Evolutionary conservation across 2,329 filamentous ascomycete species (phyloP).

Genomic region (Ophiostoma montium): DNA sequence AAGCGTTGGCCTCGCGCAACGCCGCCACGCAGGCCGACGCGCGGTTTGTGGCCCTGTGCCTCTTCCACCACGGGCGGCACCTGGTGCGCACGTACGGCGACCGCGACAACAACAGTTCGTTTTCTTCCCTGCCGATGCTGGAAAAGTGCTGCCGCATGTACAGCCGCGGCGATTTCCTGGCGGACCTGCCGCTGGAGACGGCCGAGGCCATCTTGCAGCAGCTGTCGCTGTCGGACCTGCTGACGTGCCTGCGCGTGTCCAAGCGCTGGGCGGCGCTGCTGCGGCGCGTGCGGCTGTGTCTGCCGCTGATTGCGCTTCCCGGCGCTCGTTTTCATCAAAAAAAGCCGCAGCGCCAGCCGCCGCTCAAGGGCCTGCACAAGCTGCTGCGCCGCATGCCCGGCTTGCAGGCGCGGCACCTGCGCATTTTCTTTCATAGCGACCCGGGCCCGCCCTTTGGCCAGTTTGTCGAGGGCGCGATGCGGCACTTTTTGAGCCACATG

Average conservation of each 20-base stretch:
- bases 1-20: too few relatives aligned
- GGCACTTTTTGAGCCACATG: not conserved
- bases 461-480: constrained; percentile 1
- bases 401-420: not conserved
- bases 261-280: constrained; percentile 4
- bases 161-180: constrained; percentile 9
- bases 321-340: not conserved
- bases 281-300: not conserved
- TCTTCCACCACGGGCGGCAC: constrained; percentile 12
- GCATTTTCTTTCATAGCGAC: not conserved
- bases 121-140: constrained; percentile 2
- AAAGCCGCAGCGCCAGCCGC: not conserved
- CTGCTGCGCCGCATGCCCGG: constrained; percentile 3
- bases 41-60: constrained; percentile 9
- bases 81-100: constrained; percentile 8
- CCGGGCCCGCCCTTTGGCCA: not conserved
- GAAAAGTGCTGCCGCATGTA: constrained; percentile 3
- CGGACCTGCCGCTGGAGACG: constrained; percentile 8
- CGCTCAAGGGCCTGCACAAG: not conserved
- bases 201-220: constrained; percentile 8
- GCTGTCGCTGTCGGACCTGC: constrained; percentile 4
- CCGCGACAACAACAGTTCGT: too few relatives aligned
- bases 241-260: constrained; percentile 6
- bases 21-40: not conserved
- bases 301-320: not conserved